phyloP scores from a whole-genome alignment of 2,329 filamentous ascomycete genomes.

The Leptographium lundbergii region DNA sequence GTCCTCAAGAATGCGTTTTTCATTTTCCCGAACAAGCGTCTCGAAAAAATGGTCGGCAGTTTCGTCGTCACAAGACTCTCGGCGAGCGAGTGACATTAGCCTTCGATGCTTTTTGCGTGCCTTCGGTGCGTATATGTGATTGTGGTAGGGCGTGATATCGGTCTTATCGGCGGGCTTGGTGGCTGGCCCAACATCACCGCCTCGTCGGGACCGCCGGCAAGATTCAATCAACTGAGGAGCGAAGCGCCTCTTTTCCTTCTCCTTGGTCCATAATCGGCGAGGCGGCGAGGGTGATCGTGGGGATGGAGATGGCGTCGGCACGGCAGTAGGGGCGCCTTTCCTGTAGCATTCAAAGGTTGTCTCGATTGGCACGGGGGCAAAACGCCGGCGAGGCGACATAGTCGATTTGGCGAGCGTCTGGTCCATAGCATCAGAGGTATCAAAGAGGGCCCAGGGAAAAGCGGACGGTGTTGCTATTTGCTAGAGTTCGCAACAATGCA shows the following conservation, averaged over 20 bases:
- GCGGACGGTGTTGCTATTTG: background rate
- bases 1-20: constrained; percentile 62
- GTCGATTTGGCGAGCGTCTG: background rate
- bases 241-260: constrained; percentile 34
- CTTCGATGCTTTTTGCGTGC: constrained; percentile 27
- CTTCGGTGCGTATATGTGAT: constrained; percentile 43
- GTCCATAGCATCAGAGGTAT: background rate
- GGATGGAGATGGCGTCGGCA: constrained; percentile 39
- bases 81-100: constrained; percentile 31
- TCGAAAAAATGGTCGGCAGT: constrained; percentile 67
- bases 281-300: constrained; percentile 14
- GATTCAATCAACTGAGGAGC: constrained; percentile 74
- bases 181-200: constrained; percentile 49
- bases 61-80: constrained; percentile 63
- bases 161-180: constrained; percentile 57
- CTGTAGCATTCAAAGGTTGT: constrained; percentile 52
- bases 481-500: background rate
- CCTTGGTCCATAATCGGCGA: constrained; percentile 7
- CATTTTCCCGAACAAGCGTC: constrained; percentile 66
- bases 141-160: constrained; percentile 54
- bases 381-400: constrained; percentile 31
- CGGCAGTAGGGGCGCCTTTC: constrained; percentile 34
- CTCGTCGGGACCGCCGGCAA: constrained; percentile 55
- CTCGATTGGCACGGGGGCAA: constrained; percentile 59
- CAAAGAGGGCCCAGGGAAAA: background rate